Evolutionary conservation across 2,329 filamentous ascomycete species (phyloP).

Genomic region (Fusarium sp.): DNA sequence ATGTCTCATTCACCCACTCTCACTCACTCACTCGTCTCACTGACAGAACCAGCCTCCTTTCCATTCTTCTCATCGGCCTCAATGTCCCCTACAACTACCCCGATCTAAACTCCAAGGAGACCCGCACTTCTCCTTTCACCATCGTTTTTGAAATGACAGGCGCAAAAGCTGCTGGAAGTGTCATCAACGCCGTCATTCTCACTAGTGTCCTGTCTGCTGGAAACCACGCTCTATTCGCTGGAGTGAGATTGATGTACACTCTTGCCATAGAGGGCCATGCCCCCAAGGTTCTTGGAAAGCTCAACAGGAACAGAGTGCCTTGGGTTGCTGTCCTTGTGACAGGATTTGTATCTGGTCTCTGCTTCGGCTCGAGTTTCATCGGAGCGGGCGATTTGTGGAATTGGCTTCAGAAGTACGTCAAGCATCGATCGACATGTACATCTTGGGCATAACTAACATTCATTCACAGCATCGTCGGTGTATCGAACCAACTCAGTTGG

Average conservation of each 20-base stretch:
- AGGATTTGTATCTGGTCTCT: conserved; percentile 65
- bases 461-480: conserved; percentile 63
- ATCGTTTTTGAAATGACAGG: conserved; percentile 69
- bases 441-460: conserved; percentile 12
- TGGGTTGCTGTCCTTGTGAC: conserved; percentile 59
- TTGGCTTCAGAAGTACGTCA: conserved; percentile 70
- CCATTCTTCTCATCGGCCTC: conserved; percentile 60
- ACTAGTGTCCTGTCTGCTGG: conserved; percentile 51
- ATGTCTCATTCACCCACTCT: not conserved
- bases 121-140: conserved; percentile 55
- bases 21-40: not conserved
- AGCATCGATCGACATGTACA: not conserved
- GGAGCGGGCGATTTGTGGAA: conserved; percentile 72
- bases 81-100: conserved; percentile 65
- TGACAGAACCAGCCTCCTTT: conserved; percentile 46
- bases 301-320: conserved; percentile 49
- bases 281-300: conserved; percentile 59
- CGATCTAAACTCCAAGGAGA: conserved; percentile 45
- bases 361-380: conserved; percentile 72
- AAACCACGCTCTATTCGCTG: conserved; percentile 51
- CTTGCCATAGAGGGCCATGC: conserved; percentile 59
- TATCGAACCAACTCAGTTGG: conserved; percentile 74
- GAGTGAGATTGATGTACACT: conserved; percentile 48
- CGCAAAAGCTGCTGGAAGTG: conserved; percentile 57
- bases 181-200: conserved; percentile 68